These are phyloP conservation scores for Aspergillus floridensis DNA, from an alignment of 2,329 filamentous ascomycete genomes.

Conservation along the genomic window DNA sequence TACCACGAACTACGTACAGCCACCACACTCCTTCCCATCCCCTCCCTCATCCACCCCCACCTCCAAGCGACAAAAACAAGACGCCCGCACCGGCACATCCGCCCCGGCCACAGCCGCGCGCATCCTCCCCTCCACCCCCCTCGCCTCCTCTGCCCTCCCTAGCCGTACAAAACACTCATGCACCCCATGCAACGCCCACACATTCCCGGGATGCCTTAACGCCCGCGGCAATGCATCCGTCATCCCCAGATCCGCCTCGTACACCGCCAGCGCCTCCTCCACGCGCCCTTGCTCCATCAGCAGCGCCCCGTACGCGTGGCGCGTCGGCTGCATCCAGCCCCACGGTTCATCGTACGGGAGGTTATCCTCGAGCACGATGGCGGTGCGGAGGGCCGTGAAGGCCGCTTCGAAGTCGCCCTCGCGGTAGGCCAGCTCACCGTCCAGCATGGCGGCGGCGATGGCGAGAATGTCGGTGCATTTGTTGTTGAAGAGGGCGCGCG, in stretches of 20 bases:
- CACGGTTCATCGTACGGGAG: conserved; percentile 71
- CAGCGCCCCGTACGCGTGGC: conserved; percentile 68
- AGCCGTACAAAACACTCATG: conserved; percentile 64
- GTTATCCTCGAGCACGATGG: conserved; percentile 59
- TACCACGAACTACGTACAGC: no score
- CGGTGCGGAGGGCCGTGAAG: conserved; percentile 55
- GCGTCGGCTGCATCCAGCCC: conserved; percentile 72
- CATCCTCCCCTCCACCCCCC: conserved; percentile 47
- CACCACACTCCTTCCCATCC: no score
- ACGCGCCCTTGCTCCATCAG: conserved; percentile 63
- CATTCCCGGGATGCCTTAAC: conserved; percentile 65
- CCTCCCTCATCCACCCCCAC: conserved; percentile 20
- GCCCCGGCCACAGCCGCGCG: conserved; percentile 53
- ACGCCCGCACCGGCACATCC: conserved; percentile 57
- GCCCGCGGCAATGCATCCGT: conserved; percentile 58
- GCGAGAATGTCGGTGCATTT: conserved; percentile 59
- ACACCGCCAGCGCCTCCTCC: conserved; percentile 54
- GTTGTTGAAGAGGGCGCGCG: conserved; percentile 66
- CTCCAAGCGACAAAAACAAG: conserved; percentile 54
- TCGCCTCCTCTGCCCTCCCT: conserved; percentile 48
- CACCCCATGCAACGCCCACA: conserved; percentile 70
- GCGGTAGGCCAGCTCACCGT: conserved; percentile 71
- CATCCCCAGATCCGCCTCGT: conserved; percentile 60
- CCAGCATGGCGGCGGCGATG: conserved; percentile 63
- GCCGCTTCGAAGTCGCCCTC: conserved; percentile 55